Evolutionary conservation across 2,329 filamentous ascomycete genomes (phyloP).

Genomic region (Allantophomopsis cytisporea): DNA sequence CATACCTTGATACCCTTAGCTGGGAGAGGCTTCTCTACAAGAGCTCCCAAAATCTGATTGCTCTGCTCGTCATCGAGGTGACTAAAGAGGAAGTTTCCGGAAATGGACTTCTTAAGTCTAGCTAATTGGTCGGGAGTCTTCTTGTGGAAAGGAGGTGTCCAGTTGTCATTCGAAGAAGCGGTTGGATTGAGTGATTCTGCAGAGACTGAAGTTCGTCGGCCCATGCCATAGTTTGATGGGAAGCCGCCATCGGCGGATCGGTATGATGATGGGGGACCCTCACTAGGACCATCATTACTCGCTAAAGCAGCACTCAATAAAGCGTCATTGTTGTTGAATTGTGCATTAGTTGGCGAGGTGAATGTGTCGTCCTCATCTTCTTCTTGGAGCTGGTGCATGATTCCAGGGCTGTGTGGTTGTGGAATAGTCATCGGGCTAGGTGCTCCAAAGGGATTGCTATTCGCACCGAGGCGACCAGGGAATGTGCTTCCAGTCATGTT

Average conservation of each 20-base stretch:
- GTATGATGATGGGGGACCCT: slow-evolving; percentile 25
- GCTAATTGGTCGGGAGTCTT: slow-evolving; percentile 73
- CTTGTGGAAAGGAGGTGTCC: slow-evolving; percentile 73
- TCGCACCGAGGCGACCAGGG: slow-evolving; percentile 55
- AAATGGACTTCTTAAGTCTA: slow-evolving; percentile 69
- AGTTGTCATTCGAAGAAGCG: slow-evolving; percentile 72
- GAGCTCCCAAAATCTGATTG: slow-evolving; percentile 71
- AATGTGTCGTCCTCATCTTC: slow-evolving; percentile 63
- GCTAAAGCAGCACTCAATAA: slow-evolving; percentile 21
- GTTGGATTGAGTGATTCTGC: slow-evolving; percentile 91
- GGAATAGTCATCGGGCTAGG: slow-evolving; percentile 24
- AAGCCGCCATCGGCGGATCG: slow-evolving; percentile 50
- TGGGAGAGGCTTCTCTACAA: slow-evolving; percentile 91
- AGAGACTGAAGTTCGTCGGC: slow-evolving; percentile 86
- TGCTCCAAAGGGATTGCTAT: slow-evolving; percentile 61
- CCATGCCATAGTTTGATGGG: slow-evolving; percentile 87
- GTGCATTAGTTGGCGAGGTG: slow-evolving; percentile 58
- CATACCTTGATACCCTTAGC: slow-evolving; percentile 65
- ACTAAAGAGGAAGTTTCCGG: slow-evolving; percentile 85
- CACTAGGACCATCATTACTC: slow-evolving; percentile 31
- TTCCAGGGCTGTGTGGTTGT: slow-evolving; percentile 20
- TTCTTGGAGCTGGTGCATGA: slow-evolving; percentile 32
- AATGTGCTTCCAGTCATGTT: slow-evolving; percentile 64
- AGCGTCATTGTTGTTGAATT: slow-evolving; percentile 31
- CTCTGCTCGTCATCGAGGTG: slow-evolving; percentile 92